Evolutionary conservation across 352 stramenopile genomes (phyloP), one percentile per base, ranked within the genome.

Genomic region (Aphanomyces stellatus): DNA sequence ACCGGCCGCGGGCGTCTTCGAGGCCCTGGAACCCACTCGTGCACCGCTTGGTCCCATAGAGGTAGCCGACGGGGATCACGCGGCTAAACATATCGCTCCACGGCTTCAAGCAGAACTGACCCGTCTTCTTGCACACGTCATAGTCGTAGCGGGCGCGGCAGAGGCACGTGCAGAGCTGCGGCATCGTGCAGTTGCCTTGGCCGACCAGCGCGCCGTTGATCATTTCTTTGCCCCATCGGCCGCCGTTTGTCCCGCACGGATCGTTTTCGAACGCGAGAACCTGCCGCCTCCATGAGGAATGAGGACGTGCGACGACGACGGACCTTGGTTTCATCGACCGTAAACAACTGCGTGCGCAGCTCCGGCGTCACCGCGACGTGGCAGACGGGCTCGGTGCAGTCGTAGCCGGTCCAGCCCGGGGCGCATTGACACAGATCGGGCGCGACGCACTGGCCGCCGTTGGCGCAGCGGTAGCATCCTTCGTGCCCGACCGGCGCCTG

Each of bases 381-480:
- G 62, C 96, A 99, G 4, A 98, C 81, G 1, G 96, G 96, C 34
- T 81, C 90, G 55, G 74, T 77, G 75, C 96, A 99, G 72, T 98
- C 96, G 66, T 96, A 98, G 13, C 96, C 96, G 13, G 75, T 88
- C 95, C 96, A 99, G 5, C 93, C 95, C 37, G 87, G 72, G 0
- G 91, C 83, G 76, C 96, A 99, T 22, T 81, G 61, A 66, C 96
- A 99, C 35, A 92, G 69, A 69, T 98, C 93, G 0, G 93, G 93
- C 0, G 77, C 85, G 13, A 95, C 78, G 57, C 96, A 99, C 4
- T 88, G 79, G 28, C 96, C 96, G 34, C 89, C 90, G 68, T 99
- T 99, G 34, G 84, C 79, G 75, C 96, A 99, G 0, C 91, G 84
- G 70, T 91, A 99, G 71, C 96, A 99, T 5, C 91, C 96, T 73